These are phyloP conservation scores for Vitis hybrid DNA, from an alignment of 177 flowering plant species.

Conservation along the genomic window DNA sequence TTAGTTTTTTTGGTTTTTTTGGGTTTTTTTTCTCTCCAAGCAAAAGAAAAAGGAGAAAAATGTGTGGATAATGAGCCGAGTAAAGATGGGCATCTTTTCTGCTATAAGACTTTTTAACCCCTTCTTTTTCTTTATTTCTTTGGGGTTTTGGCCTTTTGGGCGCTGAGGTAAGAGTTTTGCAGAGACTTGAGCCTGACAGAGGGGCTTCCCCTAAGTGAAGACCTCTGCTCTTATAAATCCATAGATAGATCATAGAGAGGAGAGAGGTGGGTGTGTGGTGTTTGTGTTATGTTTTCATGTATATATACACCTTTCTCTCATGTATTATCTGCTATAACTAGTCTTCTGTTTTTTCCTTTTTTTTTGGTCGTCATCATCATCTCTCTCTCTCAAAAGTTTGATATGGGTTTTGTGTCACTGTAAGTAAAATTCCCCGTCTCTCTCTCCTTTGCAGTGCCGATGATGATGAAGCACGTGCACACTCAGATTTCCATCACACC, in stretches of 20 bases:
- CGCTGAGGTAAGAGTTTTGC: conserved; percentile 27
- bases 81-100: conserved; percentile 64
- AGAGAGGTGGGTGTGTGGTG: conserved; percentile 13
- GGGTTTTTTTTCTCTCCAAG: neutral
- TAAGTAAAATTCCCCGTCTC: conserved; percentile 24
- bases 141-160: conserved; percentile 36
- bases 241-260: conserved; percentile 8
- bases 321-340: conserved; percentile 19
- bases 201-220: conserved; percentile 1
- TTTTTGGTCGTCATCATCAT: neutral
- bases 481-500: conserved; percentile 43
- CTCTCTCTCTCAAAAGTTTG: conserved; percentile 21
- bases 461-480: conserved; percentile 65
- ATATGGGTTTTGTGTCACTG: conserved; percentile 28
- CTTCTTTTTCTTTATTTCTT: conserved; percentile 17
- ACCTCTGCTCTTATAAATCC: conserved; percentile 6
- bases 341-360: neutral
- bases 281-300: neutral
- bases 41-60: neutral
- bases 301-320: conserved; percentile 1
- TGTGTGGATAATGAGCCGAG: conserved; percentile 39
- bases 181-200: conserved; percentile 49
- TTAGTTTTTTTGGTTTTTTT: too few relatives aligned
- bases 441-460: conserved; percentile 23
- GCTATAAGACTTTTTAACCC: conserved; percentile 39